Evolutionary conservation across 208 protist genomes (phyloP).

Genomic region (Phytomonas francai): DNA sequence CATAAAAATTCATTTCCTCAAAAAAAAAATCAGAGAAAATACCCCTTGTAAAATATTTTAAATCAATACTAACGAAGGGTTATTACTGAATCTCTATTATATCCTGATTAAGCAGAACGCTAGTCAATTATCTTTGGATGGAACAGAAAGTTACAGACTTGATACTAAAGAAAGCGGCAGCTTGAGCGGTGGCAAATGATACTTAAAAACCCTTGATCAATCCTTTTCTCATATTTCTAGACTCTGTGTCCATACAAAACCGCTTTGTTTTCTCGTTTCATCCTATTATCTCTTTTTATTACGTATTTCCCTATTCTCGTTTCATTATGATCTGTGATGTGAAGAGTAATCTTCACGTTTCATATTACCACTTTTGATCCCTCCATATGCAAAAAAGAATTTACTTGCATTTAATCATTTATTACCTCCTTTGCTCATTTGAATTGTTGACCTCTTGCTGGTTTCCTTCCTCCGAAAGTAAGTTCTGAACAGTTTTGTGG

Average conservation of each 20-base stretch:
- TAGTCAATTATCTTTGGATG: not conserved
- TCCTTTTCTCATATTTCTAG: not conserved
- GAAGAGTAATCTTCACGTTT: too few relatives aligned
- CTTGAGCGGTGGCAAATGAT: not conserved
- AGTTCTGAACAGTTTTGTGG: slow-evolving; percentile 1
- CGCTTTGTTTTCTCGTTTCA: too few relatives aligned
- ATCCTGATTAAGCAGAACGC: not conserved
- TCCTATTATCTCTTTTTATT: too few relatives aligned
- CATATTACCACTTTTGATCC: not conserved
- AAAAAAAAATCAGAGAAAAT: not conserved
- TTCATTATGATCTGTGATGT: too few relatives aligned
- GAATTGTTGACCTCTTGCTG: not conserved
- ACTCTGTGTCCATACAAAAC: not conserved
- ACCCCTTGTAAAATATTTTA: not conserved
- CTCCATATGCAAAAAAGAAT: not conserved
- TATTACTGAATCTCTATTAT: not conserved
- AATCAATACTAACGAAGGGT: not conserved
- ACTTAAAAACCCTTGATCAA: not conserved
- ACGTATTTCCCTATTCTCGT: too few relatives aligned
- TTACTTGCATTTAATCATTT: not conserved
- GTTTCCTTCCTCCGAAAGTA: not conserved
- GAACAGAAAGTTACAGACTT: not conserved
- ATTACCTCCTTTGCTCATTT: not conserved
- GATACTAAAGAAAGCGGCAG: not conserved
- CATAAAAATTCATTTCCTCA: not conserved